Base-by-base conservation (phyloP, 2,329 filamentous ascomycete genomes). In the Paecilomyces fulvus region DNA sequence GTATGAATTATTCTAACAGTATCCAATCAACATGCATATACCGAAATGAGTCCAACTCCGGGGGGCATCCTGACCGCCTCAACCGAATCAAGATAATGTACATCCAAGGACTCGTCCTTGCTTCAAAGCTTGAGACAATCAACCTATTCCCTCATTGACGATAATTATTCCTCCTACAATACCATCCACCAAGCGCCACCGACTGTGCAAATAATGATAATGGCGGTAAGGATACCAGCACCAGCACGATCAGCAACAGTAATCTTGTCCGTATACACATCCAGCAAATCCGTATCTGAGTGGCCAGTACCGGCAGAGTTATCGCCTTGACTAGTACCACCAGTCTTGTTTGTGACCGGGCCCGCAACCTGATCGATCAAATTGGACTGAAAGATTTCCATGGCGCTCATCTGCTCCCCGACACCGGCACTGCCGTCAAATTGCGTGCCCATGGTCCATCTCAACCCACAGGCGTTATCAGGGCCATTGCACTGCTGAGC, bases 401-500 rank as follows among this genome's bases (percentile, higher is more conserved):
- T 28, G 2, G 70, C 68, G 10, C 67, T 67, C 71, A 75, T 73
- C 56, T 75, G 72, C 54, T 72, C 63, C 8, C 72, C 72, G 11
- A 75, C 71, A 37, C 73, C 73, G 14, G 64, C 61, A 5, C 61
- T 67, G 2, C 69, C 67, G 37, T 73, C 70, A 62, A 66, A 74
- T 23, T 67, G 66, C 37, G 63, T 51, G 0, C 63, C 62, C 48
- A 23, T 28, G 0, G 64, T 68, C 75, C 75, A 78, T 53, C 70
- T 67, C 49, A 73, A 55, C 2, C 75, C 75, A 53, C 75, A 78
- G 0, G 65, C 64, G 6, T 72, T 71, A 23, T 77, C 72, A 28
- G 79, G 67, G 20, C 79, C 81, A 1, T 72, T 75, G 63, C 83
- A 85, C 8, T 77, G 76, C 50, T 73, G 68, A 0, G 81, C 83